Percentiles rank a stretch among this genome's conserved stretches.
These are phyloP conservation scores for Sugiyamaella valdiviana DNA, from an alignment of 805 yeast genomes.

Conservation along the genomic window DNA sequence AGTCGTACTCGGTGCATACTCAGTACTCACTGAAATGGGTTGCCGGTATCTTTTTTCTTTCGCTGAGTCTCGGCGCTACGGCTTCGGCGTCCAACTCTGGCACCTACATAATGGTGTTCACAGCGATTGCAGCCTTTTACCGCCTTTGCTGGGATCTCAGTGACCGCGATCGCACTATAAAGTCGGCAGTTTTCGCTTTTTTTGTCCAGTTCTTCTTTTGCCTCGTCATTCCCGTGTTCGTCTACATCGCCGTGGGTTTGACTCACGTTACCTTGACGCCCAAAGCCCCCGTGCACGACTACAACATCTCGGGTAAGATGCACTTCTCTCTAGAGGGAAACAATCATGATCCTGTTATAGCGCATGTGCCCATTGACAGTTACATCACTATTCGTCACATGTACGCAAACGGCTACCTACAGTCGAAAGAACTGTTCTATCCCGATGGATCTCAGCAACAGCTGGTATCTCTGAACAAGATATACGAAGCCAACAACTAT, in stretches of 20 bases:
- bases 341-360: conserved; percentile 23
- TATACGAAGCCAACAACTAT: conserved; percentile 51
- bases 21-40: conserved; percentile 43
- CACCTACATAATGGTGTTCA: conserved; percentile 46
- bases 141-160: conserved; percentile 54
- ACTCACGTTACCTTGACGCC: conserved; percentile 37
- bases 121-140: conserved; percentile 35
- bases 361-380: conserved; percentile 56
- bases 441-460: conserved; percentile 53
- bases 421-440: conserved; percentile 54
- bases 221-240: conserved; percentile 41
- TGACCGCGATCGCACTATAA: conserved; percentile 40
- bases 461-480: conserved; percentile 58
- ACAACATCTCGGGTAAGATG: neutral
- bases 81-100: conserved; percentile 54
- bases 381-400: conserved; percentile 57
- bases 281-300: conserved; percentile 4
- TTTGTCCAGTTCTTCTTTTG: conserved; percentile 31
- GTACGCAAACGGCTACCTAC: conserved; percentile 57
- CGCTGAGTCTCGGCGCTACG: conserved; percentile 38
- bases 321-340: neutral
- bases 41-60: conserved; percentile 35
- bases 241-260: conserved; percentile 44
- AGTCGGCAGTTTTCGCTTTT: conserved; percentile 33
- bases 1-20: conserved; percentile 32